Evolutionary conservation across 805 yeast genomes (phyloP), one percentile per base, ranked within the genome.

Genomic region (Ogataea parapolymorpha): DNA sequence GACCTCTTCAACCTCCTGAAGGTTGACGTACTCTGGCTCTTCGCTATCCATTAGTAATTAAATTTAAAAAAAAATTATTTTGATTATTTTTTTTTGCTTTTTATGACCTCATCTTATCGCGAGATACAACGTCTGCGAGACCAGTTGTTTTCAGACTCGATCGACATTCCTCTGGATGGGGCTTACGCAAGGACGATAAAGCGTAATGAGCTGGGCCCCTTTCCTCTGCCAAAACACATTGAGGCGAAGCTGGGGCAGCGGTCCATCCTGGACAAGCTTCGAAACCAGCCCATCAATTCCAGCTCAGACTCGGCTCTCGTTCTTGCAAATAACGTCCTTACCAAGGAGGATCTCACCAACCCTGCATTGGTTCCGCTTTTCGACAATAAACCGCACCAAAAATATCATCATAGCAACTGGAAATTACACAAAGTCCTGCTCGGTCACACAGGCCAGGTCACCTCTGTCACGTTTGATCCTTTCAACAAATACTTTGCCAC

Each of bases 361-460:
- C 26, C 43, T n/a, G 39, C 55, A 9, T 45, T 60, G 14, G 53
- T 60, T 7, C 62, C 65, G 1, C 40, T 42, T n/a, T 32, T 37
- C 7, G 26, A 37, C 13, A 23, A 23, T 24, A 26, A 34, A 6
- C 45, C 33, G n/a, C 45, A 46, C 33, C 62, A 66, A 3, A 57
- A 26, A 6, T 22, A 53, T 18, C 59, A 65, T 74, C 86, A 78
- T 55, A 75, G 77, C 1, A 76, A 80, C 2, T 88, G 95, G 95
- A 76, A 77, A 51, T 70, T 86, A 5, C 71, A 70, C 56, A 70
- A 83, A 42, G 88, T 91, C 3, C 71, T 91, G 1, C 79, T 85
- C 1, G 98, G 98, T 3, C 99, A 93, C 59, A 72, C 77, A 28
- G 99, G 99, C 0, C 90, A 97, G 90, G 88, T 93, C 1, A 72